phyloP scores from a whole-genome alignment of 352 stramenopile species.

The Phytophthora niederhauseri region DNA sequence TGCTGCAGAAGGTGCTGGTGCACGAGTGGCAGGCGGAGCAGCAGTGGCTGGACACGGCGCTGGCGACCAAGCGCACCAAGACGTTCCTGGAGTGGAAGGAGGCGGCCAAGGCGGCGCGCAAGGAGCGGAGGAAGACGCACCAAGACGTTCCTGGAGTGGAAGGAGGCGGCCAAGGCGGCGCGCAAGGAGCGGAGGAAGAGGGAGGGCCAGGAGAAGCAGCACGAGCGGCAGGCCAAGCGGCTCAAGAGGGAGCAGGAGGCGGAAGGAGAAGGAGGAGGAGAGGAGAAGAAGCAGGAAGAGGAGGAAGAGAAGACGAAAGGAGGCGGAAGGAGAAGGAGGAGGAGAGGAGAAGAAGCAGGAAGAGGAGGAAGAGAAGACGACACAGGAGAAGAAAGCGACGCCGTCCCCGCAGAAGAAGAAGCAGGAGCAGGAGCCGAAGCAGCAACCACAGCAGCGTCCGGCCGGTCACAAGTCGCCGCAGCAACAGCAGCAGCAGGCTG shows the following conservation, averaged over 20 bases:
- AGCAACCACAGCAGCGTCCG: background rate
- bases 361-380: background rate
- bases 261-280: background rate
- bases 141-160: constrained; percentile 68
- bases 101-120: constrained; percentile 61
- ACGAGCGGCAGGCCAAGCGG: constrained; percentile 44
- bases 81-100: constrained; percentile 71
- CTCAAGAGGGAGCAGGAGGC: constrained; percentile 39
- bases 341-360: background rate
- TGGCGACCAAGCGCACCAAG: constrained; percentile 60
- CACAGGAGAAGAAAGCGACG: background rate
- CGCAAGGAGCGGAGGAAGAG: constrained; percentile 68
- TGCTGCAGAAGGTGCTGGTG: constrained; percentile 76
- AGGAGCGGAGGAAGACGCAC: constrained; percentile 70
- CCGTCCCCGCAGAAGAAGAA: constrained; percentile 2
- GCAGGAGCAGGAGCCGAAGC: constrained; percentile 16
- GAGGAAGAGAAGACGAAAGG: background rate
- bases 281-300: constrained; percentile 2
- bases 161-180: constrained; percentile 63
- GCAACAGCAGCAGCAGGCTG: constrained; percentile 2
- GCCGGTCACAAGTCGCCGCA: background rate
- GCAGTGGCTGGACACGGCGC: constrained; percentile 58
- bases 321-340: background rate
- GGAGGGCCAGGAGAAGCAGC: constrained; percentile 54
- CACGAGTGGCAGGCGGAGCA: constrained; percentile 68